Evolutionary conservation across 2,329 filamentous ascomycete genomes (phyloP), one percentile per base, ranked within the genome.

Genomic region (Drechslerella stenobrocha): DNA sequence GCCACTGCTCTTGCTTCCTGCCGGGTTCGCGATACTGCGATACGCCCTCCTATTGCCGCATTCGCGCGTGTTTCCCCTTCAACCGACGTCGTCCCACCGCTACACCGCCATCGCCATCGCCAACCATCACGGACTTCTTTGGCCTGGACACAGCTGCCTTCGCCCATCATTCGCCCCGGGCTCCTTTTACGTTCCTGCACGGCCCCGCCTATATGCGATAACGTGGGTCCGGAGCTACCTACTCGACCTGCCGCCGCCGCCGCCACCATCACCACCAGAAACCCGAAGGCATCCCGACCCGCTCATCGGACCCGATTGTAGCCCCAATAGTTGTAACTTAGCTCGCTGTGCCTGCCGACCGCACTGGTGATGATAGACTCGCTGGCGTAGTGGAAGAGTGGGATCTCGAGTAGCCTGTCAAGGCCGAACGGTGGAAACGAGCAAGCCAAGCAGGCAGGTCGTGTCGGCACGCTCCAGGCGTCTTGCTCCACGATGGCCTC

Each of bases 41-140:
- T 30, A 30, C 28, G 5, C 5, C 28, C 34, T 23, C 26, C 20
- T 23, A 28, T 8, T 52, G 42, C 57, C 44, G 32, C 58, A 53
- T 56, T 51, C 56, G 59, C 59, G 59, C 59, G 59, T 56, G 59
- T 64, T 64, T 52, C 20, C 15, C 28, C 28, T 5, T 30, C 28
- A 11, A 5, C 28, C 28, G 28, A 30, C 28, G 11, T 30, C 28
- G n/a, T 28, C 44, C 5, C 7, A 28, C 13, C 23, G 30, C 22
- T 13, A 18, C 23, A 34, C 32, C 11, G 37, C 30, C 48, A 52
- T 20, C 32, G 35, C 28, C 35, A 45, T 53, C 37, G 37, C 40
- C 28, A 30, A 30, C 28, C 28, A 30, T 11, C 5, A 30, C 28
- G 5, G 11, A 30, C 28, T 11, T 5, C 28, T 11, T 5, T 30